Conservation (phyloP, 2,329 filamentous ascomycete genomes). For the Pseudonectria foliicola region DNA sequence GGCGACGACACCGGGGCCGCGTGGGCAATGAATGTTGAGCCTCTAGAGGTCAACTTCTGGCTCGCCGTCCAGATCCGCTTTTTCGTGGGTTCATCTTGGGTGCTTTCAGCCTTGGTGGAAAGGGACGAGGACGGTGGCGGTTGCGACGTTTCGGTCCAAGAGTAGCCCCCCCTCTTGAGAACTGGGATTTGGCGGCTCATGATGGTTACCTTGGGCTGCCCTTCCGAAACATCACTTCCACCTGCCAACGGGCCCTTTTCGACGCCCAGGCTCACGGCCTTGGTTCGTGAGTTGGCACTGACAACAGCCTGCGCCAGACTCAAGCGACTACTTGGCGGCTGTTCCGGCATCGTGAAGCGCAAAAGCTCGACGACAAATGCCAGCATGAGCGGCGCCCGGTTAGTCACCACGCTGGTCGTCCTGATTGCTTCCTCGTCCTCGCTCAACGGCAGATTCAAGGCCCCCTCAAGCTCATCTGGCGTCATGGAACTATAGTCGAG, state of each 20-base stretch:
- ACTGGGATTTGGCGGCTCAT: conserved; percentile 69
- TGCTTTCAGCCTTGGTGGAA: conserved; percentile 9
- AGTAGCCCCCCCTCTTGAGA: conserved; percentile 70
- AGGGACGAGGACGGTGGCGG: conserved; percentile 10
- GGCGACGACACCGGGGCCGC: conserved; percentile 30
- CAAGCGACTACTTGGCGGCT: conserved; percentile 75
- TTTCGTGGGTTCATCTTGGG: conserved; percentile 15
- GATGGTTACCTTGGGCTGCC: conserved; percentile 65
- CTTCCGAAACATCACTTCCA: conserved; percentile 65
- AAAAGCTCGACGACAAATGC: conserved; percentile 70
- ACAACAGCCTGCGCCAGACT: conserved; percentile 80
- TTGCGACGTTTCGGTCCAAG: conserved; percentile 24
- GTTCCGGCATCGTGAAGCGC: conserved; percentile 76
- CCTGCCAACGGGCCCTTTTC: conserved; percentile 58
- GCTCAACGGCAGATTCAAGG: conserved; percentile 52
- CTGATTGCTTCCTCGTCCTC: conserved; percentile 54
- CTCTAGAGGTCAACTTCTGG: conserved; percentile 41
- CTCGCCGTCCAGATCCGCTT: conserved; percentile 41
- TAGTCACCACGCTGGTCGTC: conserved; percentile 57
- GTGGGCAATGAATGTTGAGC: conserved; percentile 52
- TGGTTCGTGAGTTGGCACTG: conserved; percentile 70
- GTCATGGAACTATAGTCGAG: conserved; percentile 35
- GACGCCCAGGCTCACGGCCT: conserved; percentile 68
- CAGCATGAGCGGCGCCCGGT: conserved; percentile 74
- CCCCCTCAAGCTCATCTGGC: conserved; percentile 55